Evolutionary conservation across 2,329 filamentous ascomycete species (phyloP), one percentile per base, ranked within the genome.

Genomic region (Talaromyces funiculosus): DNA sequence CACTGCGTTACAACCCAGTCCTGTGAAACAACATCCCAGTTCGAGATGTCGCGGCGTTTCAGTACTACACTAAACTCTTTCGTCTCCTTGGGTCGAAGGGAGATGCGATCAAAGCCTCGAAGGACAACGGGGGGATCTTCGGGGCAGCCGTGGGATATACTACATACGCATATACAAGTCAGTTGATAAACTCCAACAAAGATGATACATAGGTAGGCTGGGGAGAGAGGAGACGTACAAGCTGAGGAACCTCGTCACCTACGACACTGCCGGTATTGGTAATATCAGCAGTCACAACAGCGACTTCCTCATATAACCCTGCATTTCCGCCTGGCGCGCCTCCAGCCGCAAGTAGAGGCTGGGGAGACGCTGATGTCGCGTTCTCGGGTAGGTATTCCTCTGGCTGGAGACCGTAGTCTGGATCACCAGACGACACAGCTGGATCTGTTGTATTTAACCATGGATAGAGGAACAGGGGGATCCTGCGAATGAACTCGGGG

Each of bases 21-120:
- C 80, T 97, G 92, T 12, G 77, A 72, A 1, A 71, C 80, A 0
- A 84, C 78, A 66, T 96, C 90, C 92, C 93, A 97, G 78, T 91
- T 94, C 72, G 88, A 91, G 59, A 97, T 66, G 70, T 97, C 93
- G 60, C 90, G 85, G 37, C 92, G 83, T 4, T 86, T 92, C 58
- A 97, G 75, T 10, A 86, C 82, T 0, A 84, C 86, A 0, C 73
- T 80, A 78, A 94, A 95, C 1, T 81, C 83, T 3, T 78, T 81
- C 54, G 81, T 85, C 73, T 85, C 74, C 14, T 90, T 90, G 0
- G 90, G 82, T 3, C 83, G 79, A 63, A 97, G 86, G 47, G 80
- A 81, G 62, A 96, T 75, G 47, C 90, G 85, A 62, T 95, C 90
- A 68, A 97, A 97, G 45, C 87, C 87, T 63, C 93, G 87, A 14